Conservation (phyloP, 2,329 filamentous ascomycete species). For the Stromatinia cepivora region DNA sequence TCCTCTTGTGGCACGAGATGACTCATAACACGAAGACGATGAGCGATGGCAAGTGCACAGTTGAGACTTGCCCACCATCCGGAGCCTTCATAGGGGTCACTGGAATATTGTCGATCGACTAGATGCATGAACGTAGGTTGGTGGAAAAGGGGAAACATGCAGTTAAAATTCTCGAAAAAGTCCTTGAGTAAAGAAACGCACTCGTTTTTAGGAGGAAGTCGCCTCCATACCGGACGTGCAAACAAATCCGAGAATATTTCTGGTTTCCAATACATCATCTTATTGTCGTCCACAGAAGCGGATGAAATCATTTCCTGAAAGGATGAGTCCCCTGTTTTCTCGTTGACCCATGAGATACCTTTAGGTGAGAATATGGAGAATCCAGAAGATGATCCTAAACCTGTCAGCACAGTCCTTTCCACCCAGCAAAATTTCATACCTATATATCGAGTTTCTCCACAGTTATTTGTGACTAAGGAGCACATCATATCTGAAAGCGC, state of each 20-base stretch:
- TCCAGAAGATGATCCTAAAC: constrained; percentile 83
- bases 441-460: constrained; percentile 93
- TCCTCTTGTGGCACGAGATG: constrained; percentile 88
- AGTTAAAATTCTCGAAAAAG: constrained; percentile 98
- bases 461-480: constrained; percentile 91
- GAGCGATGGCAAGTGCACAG: constrained; percentile 87
- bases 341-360: constrained; percentile 97
- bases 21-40: constrained; percentile 91
- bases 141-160: constrained; percentile 96
- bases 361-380: constrained; percentile 99
- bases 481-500: constrained; percentile 98
- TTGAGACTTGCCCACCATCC: constrained; percentile 99
- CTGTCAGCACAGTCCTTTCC: constrained; percentile 20
- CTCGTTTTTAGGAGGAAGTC: constrained; percentile 81
- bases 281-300: constrained; percentile 88
- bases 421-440: constrained; percentile 55
- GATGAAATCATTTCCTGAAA: constrained; percentile 94
- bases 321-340: constrained; percentile 92
- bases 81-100: constrained; percentile 88
- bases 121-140: constrained; percentile 98
- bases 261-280: constrained; percentile 98
- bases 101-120: constrained; percentile 89
- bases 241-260: constrained; percentile 95
- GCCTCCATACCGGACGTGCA: constrained; percentile 77
- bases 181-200: constrained; percentile 85